Evolutionary conservation across 805 yeast genomes (phyloP).

Genomic region (Ogataea polymorpha): DNA sequence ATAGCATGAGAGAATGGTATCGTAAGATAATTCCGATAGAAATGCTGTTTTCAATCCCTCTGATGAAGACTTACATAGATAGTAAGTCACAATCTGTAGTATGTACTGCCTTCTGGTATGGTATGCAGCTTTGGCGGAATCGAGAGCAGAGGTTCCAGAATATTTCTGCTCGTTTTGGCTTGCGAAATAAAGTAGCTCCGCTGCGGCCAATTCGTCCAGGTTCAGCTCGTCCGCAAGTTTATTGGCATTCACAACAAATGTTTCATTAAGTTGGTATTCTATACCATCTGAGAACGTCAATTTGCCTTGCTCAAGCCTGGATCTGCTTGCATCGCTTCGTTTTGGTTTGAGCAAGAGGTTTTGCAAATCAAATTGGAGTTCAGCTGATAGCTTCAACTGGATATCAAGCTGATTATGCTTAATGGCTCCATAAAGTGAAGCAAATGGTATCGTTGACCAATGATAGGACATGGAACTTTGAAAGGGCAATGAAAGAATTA

Average conservation of each 20-base stretch:
- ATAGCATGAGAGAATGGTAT: conserved; percentile 52
- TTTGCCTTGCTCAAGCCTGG: conserved; percentile 44
- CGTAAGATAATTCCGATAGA: conserved; percentile 20
- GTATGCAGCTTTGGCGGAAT: conserved; percentile 65
- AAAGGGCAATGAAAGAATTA: neutral
- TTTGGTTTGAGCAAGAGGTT: conserved; percentile 40
- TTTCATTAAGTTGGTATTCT: conserved; percentile 59
- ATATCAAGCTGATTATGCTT: conserved; percentile 25
- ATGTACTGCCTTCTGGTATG: conserved; percentile 69
- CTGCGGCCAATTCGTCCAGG: conserved; percentile 73
- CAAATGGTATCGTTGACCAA: conserved; percentile 43
- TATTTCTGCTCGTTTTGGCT: conserved; percentile 31
- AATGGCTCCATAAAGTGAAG: conserved; percentile 46
- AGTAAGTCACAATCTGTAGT: conserved; percentile 57
- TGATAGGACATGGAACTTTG: conserved; percentile 13
- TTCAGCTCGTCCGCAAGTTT: conserved; percentile 61
- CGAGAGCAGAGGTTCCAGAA: conserved; percentile 49
- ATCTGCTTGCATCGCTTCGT: conserved; percentile 47
- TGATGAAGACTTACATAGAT: conserved; percentile 26
- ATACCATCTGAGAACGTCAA: conserved; percentile 52
- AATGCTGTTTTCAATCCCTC: neutral
- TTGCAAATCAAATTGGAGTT: conserved; percentile 45
- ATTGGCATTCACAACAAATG: conserved; percentile 59
- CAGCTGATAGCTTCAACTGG: conserved; percentile 14
- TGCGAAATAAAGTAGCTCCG: conserved; percentile 61